Evolutionary conservation across 148 eudicot species (phyloP).

Genomic region (Rhododendron simsii): DNA sequence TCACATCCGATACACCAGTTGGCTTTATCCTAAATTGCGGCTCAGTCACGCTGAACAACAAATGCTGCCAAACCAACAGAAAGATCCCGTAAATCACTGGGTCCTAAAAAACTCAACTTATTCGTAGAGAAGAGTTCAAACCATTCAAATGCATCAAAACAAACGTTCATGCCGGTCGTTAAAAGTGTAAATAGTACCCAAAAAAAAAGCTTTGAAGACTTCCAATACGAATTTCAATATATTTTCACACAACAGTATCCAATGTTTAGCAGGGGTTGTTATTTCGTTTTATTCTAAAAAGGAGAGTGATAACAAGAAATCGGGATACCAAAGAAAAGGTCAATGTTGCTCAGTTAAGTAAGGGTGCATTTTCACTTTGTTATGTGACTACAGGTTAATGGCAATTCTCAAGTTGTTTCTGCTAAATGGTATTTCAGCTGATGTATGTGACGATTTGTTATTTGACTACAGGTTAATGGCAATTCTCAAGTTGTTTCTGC

Average conservation of each 20-base stretch:
- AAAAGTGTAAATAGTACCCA: background rate
- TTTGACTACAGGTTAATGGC: too few species aligned
- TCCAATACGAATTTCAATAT: background rate
- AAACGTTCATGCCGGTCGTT: background rate
- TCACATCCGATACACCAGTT: conserved; percentile 89
- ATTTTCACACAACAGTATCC: background rate
- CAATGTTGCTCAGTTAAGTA: background rate
- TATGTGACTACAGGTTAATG: too few species aligned
- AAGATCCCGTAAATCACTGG: background rate
- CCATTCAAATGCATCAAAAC: background rate
- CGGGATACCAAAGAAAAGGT: background rate
- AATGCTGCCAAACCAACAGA: conserved; percentile 61
- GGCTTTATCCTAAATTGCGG: conserved; percentile 75
- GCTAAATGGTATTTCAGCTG: too few species aligned
- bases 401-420: too few species aligned
- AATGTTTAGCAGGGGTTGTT: background rate
- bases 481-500: too few species aligned
- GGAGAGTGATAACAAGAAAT: background rate
- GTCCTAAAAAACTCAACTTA: background rate
- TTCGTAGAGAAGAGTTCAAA: background rate
- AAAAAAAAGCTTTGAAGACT: background rate
- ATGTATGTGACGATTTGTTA: too few species aligned
- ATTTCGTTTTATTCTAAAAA: background rate
- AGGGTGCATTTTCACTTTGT: too few species aligned
- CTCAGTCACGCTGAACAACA: conserved; percentile 87